A percentile compares a stretch with the other conserved stretches of the same genome.
These are phyloP conservation scores for Neurospora sp. DNA, from an alignment of 495 filamentous ascomycete species.

Conservation along the genomic window DNA sequence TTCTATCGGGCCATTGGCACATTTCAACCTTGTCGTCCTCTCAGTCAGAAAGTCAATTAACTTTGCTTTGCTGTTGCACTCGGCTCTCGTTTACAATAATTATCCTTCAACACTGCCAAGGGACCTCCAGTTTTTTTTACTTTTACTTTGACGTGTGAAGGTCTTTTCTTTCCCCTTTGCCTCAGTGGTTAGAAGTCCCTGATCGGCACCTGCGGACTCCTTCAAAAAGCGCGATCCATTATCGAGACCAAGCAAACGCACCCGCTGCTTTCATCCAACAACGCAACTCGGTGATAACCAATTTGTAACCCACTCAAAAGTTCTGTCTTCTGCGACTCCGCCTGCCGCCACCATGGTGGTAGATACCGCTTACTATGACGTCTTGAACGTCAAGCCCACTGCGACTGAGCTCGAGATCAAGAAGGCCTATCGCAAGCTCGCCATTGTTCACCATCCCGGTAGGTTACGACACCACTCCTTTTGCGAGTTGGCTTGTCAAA, in stretches of 20 bases:
- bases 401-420: conserved; percentile 97
- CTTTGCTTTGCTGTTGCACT: conserved; percentile 1
- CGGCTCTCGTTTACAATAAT: neutral
- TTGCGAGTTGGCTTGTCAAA: neutral
- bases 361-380: conserved; percentile 84
- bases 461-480: conserved; percentile 9
- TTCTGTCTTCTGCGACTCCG: neutral
- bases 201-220: neutral
- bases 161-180: neutral
- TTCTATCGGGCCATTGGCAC: neutral
- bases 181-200: neutral
- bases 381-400: conserved; percentile 74
- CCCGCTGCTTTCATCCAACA: neutral
- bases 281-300: neutral
- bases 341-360: conserved; percentile 54
- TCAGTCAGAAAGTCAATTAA: neutral
- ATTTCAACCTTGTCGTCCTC: neutral
- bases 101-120: neutral
- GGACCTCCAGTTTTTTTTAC: neutral
- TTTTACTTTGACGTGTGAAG: neutral
- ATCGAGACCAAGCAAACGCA: neutral
- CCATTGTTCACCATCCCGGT: conserved; percentile 64
- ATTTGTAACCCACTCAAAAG: neutral
- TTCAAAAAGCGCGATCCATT: neutral
- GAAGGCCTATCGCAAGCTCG: conserved; percentile 96